Evolutionary conservation across 805 yeast species (phyloP).

Genomic region (Candida arabinofermentans): DNA sequence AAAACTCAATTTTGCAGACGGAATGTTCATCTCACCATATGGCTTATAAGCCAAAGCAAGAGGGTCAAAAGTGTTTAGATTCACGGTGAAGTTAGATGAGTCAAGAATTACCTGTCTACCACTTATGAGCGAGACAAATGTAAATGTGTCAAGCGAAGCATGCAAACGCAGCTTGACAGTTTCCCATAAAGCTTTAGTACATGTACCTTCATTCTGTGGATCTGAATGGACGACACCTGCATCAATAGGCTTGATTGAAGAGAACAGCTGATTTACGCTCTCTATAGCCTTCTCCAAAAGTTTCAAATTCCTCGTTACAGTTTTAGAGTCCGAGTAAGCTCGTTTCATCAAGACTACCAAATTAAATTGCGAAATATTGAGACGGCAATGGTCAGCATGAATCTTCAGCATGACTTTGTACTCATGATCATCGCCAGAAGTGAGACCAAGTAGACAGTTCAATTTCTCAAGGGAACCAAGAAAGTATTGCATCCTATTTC

Average conservation of each 20-base stretch:
- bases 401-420: constrained; percentile 5
- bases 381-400: constrained; percentile 15
- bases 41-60: constrained; percentile 17
- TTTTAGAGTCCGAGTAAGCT: constrained; percentile 8
- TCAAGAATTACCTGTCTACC: constrained; percentile 16
- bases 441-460: constrained; percentile 2
- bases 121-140: constrained; percentile 11
- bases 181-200: not conserved
- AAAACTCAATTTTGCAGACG: constrained; percentile 37
- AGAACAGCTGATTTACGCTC: not conserved
- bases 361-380: constrained; percentile 12
- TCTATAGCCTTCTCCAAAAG: not conserved
- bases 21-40: constrained; percentile 38
- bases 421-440: not conserved
- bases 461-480: constrained; percentile 7
- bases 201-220: not conserved
- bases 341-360: constrained; percentile 7
- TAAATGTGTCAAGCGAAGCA: constrained; percentile 7
- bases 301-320: not conserved
- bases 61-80: constrained; percentile 15
- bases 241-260: not conserved
- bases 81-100: constrained; percentile 6
- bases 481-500: constrained; percentile 8
- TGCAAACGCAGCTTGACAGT: constrained; percentile 2
- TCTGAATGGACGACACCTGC: not conserved